A percentile compares a stretch with the other conserved stretches of the same genome.
Evolutionary conservation across 345 rosid genomes (phyloP).

Genomic region (Gossypium arboreum): DNA sequence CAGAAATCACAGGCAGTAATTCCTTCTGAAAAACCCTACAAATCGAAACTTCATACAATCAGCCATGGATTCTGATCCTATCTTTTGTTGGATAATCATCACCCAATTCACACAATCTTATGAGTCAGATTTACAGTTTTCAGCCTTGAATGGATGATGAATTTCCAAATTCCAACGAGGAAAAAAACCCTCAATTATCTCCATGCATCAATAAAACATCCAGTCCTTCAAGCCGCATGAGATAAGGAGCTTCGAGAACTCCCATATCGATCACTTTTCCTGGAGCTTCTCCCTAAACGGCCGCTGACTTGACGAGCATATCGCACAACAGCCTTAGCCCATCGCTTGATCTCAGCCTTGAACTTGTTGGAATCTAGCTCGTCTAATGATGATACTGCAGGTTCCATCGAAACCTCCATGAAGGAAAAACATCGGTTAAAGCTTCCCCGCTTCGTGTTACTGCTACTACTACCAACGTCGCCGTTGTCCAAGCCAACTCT

Average conservation of each 20-base stretch:
- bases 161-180: background rate
- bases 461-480: background rate
- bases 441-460: constrained; percentile 17
- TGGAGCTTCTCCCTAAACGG: constrained; percentile 27
- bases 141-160: background rate
- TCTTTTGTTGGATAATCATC: background rate
- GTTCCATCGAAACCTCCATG: constrained; percentile 40
- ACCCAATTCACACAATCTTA: background rate
- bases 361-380: constrained; percentile 62
- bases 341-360: constrained; percentile 63
- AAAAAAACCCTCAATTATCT: background rate
- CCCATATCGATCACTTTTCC: constrained; percentile 14
- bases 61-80: background rate
- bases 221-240: background rate
- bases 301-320: constrained; percentile 83
- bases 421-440: constrained; percentile 38
- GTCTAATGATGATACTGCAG: constrained; percentile 36
- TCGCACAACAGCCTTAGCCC: constrained; percentile 79
- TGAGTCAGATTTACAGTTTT: background rate
- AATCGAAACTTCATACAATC: background rate
- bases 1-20: background rate
- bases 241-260: constrained; percentile 7
- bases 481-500: background rate
- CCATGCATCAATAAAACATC: background rate
- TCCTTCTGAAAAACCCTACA: background rate